A percentile compares a stretch with the other conserved stretches of the same genome.
Evolutionary conservation across 352 stramenopile species (phyloP).

Genomic region (Pythium oligandrum): DNA sequence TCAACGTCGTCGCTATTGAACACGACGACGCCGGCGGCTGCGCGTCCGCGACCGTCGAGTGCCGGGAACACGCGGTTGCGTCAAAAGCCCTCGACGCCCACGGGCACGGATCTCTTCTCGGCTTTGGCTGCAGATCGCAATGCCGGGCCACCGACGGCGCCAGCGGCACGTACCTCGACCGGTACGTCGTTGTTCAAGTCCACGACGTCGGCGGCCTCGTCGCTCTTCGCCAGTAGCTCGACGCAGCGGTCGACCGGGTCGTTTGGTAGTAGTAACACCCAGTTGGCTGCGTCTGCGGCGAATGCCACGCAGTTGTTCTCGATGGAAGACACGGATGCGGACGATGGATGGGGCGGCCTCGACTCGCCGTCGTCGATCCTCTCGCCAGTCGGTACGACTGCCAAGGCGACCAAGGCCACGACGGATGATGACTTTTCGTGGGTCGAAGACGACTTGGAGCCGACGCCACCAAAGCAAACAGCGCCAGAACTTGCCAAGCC

Average conservation of each 20-base stretch:
- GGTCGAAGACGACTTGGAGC: slow-evolving; percentile 32
- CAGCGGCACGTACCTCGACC: slow-evolving; percentile 3
- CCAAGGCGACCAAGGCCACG: slow-evolving; percentile 8
- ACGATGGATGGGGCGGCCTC: slow-evolving; percentile 59
- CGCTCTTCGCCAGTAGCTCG: not conserved
- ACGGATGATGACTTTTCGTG: slow-evolving; percentile 40
- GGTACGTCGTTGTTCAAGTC: not conserved
- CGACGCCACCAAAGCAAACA: slow-evolving; percentile 9
- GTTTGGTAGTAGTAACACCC: too few species aligned
- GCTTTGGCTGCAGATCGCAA: slow-evolving; percentile 7
- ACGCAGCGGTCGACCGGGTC: too few species aligned
- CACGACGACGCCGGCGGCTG: too few species aligned
- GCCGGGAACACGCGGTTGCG: slow-evolving; percentile 48
- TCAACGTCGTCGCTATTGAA: too few species aligned
- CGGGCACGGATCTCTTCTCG: slow-evolving; percentile 9
- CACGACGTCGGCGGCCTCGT: slow-evolving; percentile 2
- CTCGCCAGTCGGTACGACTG: slow-evolving; percentile 17
- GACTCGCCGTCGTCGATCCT: slow-evolving; percentile 71
- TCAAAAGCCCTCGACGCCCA: slow-evolving; percentile 32
- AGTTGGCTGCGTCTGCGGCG: not conserved
- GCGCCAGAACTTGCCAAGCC: not conserved
- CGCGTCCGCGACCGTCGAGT: slow-evolving; percentile 33
- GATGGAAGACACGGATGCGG: slow-evolving; percentile 59
- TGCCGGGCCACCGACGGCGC: slow-evolving; percentile 4
- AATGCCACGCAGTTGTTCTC: slow-evolving; percentile 44